Conservation (phyloP, 495 filamentous ascomycete genomes). For the Clohesyomyces aquaticus region DNA sequence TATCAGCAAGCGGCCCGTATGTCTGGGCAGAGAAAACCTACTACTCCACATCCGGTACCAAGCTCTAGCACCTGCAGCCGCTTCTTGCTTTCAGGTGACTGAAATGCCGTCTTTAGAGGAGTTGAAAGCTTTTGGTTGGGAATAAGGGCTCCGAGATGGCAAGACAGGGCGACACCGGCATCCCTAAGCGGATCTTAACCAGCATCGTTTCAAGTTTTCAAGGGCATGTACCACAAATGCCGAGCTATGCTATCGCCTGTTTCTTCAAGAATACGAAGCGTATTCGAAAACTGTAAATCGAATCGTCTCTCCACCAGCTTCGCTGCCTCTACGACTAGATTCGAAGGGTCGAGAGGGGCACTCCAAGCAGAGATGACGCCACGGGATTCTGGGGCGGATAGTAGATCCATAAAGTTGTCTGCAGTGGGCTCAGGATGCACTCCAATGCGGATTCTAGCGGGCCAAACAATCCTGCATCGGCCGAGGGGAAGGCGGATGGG, state of each 20-base stretch:
- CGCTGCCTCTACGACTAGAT: constrained; percentile 48
- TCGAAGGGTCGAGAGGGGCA: constrained; percentile 51
- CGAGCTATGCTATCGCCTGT: constrained; percentile 93
- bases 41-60: constrained; percentile 36
- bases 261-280: constrained; percentile 74
- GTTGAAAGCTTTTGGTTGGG: background rate
- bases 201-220: background rate
- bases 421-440: constrained; percentile 26
- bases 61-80: constrained; percentile 39
- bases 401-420: constrained; percentile 38
- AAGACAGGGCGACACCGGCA: constrained; percentile 64
- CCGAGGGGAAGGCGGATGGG: constrained; percentile 46
- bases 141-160: constrained; percentile 48
- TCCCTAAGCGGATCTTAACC: constrained; percentile 56
- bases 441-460: constrained; percentile 45
- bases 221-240: constrained; percentile 77
- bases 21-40: constrained; percentile 16
- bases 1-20: constrained; percentile 44
- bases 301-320: constrained; percentile 61
- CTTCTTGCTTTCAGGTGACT: constrained; percentile 31
- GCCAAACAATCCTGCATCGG: constrained; percentile 29
- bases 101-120: constrained; percentile 15
- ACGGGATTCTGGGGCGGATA: constrained; percentile 42
- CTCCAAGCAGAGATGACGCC: constrained; percentile 63
- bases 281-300: constrained; percentile 21